Percentiles rank a stretch among this genome's conserved stretches.
Evolutionary conservation across 306 rosid species (phyloP).

Genomic region (Mucuna pruriens): DNA sequence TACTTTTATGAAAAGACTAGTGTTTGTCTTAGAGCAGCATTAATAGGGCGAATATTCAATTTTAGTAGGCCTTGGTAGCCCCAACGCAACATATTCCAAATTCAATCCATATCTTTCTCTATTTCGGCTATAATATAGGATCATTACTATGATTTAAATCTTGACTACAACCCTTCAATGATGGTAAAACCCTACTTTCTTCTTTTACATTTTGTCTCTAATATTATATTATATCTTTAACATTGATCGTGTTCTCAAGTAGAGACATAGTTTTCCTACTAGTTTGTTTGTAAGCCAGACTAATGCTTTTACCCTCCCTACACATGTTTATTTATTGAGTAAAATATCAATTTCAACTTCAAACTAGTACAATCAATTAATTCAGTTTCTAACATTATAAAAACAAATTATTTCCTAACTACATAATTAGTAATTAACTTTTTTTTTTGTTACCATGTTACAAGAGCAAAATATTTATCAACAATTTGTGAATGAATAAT

Average conservation of each 20-base stretch:
- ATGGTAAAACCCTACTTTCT: slow-evolving; percentile 34
- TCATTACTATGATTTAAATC: slow-evolving; percentile 29
- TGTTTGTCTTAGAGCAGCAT: slow-evolving; percentile 3
- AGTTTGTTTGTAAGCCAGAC: neutral
- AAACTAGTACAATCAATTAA: neutral
- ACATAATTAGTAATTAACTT: no score
- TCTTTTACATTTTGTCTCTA: slow-evolving; percentile 21
- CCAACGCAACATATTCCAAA: slow-evolving; percentile 3
- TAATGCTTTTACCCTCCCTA: neutral
- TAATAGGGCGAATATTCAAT: slow-evolving; percentile 32
- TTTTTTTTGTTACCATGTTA: no score
- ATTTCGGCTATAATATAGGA: slow-evolving; percentile 7
- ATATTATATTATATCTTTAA: neutral
- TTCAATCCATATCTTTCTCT: neutral
- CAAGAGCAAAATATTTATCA: no score
- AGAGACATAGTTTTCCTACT: neutral
- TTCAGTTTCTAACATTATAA: neutral
- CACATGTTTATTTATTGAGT: neutral
- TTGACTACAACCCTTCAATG: slow-evolving; percentile 37
- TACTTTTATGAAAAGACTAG: slow-evolving; percentile 30
- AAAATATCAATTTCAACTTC: neutral
- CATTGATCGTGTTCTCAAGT: neutral
- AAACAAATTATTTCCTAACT: neutral
- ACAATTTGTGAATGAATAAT: no score
- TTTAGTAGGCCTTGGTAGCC: slow-evolving; percentile 24